A percentile compares a stretch with the other conserved stretches of the same genome.
Conservation (phyloP, 306 rosid genomes). For the Cyclanthera cordifolia region DNA sequence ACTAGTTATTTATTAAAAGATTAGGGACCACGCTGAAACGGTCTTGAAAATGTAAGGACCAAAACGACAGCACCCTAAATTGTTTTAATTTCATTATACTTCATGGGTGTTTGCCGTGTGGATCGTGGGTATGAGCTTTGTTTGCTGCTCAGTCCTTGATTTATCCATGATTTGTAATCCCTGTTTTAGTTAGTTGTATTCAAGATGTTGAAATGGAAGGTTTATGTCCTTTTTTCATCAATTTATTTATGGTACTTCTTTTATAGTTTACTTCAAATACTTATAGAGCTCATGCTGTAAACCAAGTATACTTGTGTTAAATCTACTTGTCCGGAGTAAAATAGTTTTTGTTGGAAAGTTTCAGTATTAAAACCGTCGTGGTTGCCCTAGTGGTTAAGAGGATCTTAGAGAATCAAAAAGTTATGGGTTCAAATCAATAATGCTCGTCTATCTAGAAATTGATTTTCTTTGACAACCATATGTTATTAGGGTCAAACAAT, state of each 20-base stretch:
- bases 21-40: no score
- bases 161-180: background rate
- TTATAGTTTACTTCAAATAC: background rate
- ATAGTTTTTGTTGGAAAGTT: background rate
- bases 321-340: background rate
- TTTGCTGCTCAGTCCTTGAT: background rate
- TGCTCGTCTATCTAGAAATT: no score
- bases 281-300: background rate
- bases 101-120: background rate
- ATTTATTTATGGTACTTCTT: background rate
- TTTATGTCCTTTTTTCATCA: background rate
- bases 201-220: background rate
- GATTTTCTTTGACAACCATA: no score
- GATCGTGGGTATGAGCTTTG: no score
- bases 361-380: background rate
- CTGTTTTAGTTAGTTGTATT: background rate
- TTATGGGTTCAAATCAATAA: no score
- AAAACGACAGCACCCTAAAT: slow-evolving; percentile 21
- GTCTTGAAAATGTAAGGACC: no score
- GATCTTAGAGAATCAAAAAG: no score
- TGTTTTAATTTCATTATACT: background rate
- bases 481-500: no score
- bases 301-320: background rate
- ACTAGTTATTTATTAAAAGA: no score
- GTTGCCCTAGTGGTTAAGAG: no score